Evolutionary conservation across 805 yeast genomes (phyloP), one percentile per base, ranked within the genome.

Genomic region (Metschnikowia kofuensis): DNA sequence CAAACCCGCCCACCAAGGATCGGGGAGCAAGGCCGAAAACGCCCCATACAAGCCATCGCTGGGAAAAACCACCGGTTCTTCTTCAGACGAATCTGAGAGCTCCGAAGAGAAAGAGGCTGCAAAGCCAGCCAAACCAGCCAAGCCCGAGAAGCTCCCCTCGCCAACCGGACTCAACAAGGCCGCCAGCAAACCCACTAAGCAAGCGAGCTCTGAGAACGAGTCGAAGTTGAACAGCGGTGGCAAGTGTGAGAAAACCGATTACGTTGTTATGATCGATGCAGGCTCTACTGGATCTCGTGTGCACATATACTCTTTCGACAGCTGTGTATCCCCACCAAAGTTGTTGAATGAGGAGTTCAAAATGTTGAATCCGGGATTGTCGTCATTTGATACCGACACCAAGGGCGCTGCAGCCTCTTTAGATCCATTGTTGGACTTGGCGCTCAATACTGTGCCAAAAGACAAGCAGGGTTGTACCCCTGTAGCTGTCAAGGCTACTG

Each of bases 251-350:
- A 70, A 40, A 69, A 79, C 34, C 2, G 86, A 87, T 62, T 92
- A 78, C 59, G 97, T 91, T 30, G 79, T 94, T 26, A 90, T 94
- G 97, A 76, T 94, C 48, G 99, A 94, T 73, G 99, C 99, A 7
- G 99, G 99, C 8, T 91, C 98, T 1, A 86, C 96, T 13, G 99
- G 99, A 31, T 90, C 97, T 13, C 84, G 99, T 67, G 87, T 94
- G 36, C 99, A 95, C 68, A 85, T 94, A 42, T 94, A 95, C 70
- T 83, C 87, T 59, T 94, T 94, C 72, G 88, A 89, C 71, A 83
- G 89, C 48, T 91, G 98, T 64, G 76, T 75, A 42, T 80, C 87
- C 35, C 92, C 96, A 48, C 98, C 99, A 39, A 76, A 72, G 50
- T 82, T 94, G 57, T 68, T 89, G 48, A 74, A 77, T 42, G 99